A percentile compares a stretch with the other conserved stretches of the same genome.
These are phyloP conservation scores for Begonia masoniana DNA, from an alignment of 306 rosid genomes.

Conservation along the genomic window DNA sequence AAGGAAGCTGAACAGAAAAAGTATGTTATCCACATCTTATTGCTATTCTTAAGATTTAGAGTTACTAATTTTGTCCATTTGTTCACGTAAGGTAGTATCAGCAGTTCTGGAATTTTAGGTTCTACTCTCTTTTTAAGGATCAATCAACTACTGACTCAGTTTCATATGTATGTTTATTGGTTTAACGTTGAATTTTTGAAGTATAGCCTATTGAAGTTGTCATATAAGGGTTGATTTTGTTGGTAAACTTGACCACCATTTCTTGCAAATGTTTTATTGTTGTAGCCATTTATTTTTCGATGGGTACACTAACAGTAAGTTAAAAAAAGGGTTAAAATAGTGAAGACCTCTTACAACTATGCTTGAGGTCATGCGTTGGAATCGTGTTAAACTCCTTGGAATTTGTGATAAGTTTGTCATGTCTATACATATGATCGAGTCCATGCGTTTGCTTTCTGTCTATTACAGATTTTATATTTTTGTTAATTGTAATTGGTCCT, in stretches of 20 bases:
- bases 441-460: background rate
- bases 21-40: slow-evolving; percentile 30
- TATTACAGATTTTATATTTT: background rate
- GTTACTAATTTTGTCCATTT: background rate
- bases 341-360: no score
- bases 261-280: no score
- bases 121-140: background rate
- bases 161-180: background rate
- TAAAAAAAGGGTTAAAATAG: no score
- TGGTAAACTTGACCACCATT: no score
- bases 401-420: no score
- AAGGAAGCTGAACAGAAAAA: slow-evolving; percentile 75
- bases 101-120: slow-evolving; percentile 6
- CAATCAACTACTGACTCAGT: background rate
- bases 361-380: no score
- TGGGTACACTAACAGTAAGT: no score
- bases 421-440: no score
- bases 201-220: no score
- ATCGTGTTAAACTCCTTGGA: no score
- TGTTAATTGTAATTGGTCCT: background rate
- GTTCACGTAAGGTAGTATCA: background rate
- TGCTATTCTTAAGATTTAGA: background rate
- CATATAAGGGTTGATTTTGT: no score
- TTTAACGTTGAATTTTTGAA: background rate
- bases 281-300: no score